A percentile compares a stretch with the other conserved stretches of the same genome.
Evolutionary conservation across 1,139 yeast species (phyloP).

Genomic region (Pichia terricola): DNA sequence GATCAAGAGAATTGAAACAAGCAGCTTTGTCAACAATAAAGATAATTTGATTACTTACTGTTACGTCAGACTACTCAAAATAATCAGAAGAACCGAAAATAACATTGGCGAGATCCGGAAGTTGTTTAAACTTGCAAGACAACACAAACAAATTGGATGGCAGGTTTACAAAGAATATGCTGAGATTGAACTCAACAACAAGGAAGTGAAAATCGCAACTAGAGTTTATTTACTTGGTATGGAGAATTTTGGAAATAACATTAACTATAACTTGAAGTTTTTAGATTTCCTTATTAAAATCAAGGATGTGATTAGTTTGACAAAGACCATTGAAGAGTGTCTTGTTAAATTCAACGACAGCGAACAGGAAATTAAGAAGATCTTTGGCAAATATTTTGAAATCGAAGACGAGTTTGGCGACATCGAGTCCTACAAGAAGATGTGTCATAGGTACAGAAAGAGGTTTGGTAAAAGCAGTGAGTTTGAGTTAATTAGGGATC

Average conservation of each 20-base stretch:
- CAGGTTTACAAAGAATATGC: slow-evolving; percentile 80
- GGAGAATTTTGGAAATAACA: slow-evolving; percentile 42
- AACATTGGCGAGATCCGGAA: slow-evolving; percentile 68
- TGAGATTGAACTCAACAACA: slow-evolving; percentile 56
- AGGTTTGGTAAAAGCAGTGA: slow-evolving; percentile 29
- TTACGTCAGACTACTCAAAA: slow-evolving; percentile 50
- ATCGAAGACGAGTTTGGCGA: slow-evolving; percentile 55
- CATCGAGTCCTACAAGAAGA: slow-evolving; percentile 51
- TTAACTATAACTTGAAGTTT: slow-evolving; percentile 59
- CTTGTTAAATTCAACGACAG: slow-evolving; percentile 31
- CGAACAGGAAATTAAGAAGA: slow-evolving; percentile 25
- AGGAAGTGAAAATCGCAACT: slow-evolving; percentile 55
- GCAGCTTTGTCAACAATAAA: slow-evolving; percentile 16
- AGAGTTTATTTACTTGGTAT: slow-evolving; percentile 77
- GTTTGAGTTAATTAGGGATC: no score
- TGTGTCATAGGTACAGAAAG: slow-evolving; percentile 59
- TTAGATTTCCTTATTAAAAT: slow-evolving; percentile 61
- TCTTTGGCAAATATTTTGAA: slow-evolving; percentile 35
- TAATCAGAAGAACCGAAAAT: slow-evolving; percentile 43
- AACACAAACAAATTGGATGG: slow-evolving; percentile 49
- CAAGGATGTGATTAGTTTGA: slow-evolving; percentile 73
- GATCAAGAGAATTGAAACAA: slow-evolving; percentile 31
- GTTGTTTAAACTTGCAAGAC: slow-evolving; percentile 50
- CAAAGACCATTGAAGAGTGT: slow-evolving; percentile 70
- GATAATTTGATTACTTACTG: slow-evolving; percentile 37